Evolutionary conservation across 495 filamentous ascomycete genomes (phyloP).

Genomic region (Cryomyces antarcticus): DNA sequence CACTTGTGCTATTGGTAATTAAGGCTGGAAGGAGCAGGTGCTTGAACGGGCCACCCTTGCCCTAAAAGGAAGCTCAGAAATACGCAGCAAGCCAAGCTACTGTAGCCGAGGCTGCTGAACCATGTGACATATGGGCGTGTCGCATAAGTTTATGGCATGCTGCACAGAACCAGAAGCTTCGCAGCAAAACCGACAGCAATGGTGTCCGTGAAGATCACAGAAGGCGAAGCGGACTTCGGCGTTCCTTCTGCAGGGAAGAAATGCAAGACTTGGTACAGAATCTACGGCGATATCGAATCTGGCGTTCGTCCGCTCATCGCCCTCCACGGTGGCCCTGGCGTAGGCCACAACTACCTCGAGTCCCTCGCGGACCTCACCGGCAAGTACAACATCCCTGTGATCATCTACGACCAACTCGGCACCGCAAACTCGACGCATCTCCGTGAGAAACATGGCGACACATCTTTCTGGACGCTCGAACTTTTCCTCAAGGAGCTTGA

Average conservation of each 20-base stretch:
- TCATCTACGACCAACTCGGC: constrained; percentile 34
- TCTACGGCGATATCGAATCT: constrained; percentile 17
- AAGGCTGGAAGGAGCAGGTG: too few relatives aligned
- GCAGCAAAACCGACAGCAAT: too few relatives aligned
- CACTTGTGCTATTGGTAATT: too few relatives aligned
- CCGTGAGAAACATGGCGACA: constrained; percentile 20
- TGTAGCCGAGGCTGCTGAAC: too few relatives aligned
- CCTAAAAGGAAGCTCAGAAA: too few relatives aligned
- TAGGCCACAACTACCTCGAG: constrained; percentile 23
- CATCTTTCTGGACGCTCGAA: constrained; percentile 25
- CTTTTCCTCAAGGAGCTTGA: constrained; percentile 29
- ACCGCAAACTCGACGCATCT: constrained; percentile 27
- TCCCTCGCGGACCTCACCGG: constrained; percentile 18
- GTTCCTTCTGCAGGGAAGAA: constrained; percentile 19
- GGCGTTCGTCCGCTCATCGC: constrained; percentile 18
- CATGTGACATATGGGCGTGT: too few relatives aligned
- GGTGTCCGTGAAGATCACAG: not conserved
- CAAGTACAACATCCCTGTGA: constrained; percentile 20
- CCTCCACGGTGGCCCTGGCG: constrained; percentile 29
- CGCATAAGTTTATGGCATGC: too few relatives aligned
- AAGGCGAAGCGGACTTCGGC: constrained; percentile 10
- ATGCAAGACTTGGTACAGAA: constrained; percentile 27
- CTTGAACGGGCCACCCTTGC: too few relatives aligned
- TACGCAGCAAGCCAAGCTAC: too few relatives aligned
- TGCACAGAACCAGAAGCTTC: too few relatives aligned